Conservation (phyloP, 768 basidiomycete species). For the Botryobasidium botryosum region DNA sequence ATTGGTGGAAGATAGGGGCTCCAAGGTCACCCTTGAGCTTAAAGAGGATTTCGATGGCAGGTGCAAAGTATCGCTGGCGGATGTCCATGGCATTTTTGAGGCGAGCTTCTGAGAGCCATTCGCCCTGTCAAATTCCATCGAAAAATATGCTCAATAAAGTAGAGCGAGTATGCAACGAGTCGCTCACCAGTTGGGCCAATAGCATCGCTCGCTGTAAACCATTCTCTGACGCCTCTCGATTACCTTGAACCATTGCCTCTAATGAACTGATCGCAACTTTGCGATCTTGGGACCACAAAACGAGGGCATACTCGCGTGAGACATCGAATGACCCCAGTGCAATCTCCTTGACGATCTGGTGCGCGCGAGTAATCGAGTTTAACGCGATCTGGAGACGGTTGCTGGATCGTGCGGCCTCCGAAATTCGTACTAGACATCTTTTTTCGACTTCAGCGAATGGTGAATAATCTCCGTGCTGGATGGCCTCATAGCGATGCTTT, state of each 20-base stretch:
- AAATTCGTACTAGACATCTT: slow-evolving; percentile 51
- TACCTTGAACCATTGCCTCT: no score
- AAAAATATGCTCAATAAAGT: no score
- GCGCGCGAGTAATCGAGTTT: slow-evolving; percentile 68
- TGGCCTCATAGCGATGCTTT: slow-evolving; percentile 51
- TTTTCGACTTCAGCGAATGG: no score
- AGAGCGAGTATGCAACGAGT: no score
- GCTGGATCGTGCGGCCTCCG: slow-evolving; percentile 47
- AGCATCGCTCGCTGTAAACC: slow-evolving; percentile 9
- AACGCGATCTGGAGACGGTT: slow-evolving; percentile 65
- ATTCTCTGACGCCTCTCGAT: no score
- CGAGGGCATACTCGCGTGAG: slow-evolving; percentile 70
- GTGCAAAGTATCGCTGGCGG: slow-evolving; percentile 47
- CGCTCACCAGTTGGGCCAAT: slow-evolving; percentile 51
- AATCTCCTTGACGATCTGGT: slow-evolving; percentile 31
- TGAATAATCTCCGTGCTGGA: no score
- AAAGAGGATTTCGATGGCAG: slow-evolving; percentile 29
- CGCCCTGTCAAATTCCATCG: slow-evolving; percentile 47
- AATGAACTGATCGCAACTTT: slow-evolving; percentile 66
- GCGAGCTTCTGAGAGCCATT: slow-evolving; percentile 81
- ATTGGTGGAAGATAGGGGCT: slow-evolving; percentile 47
- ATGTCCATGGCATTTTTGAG: slow-evolving; percentile 64
- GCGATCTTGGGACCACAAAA: slow-evolving; percentile 80
- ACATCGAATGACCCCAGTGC: slow-evolving; percentile 32
- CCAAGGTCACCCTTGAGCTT: slow-evolving; percentile 10